Evolutionary conservation across 768 basidiomycete species (phyloP), one percentile per base, ranked within the genome.

Genomic region (Phlebiopsis gigantea): DNA sequence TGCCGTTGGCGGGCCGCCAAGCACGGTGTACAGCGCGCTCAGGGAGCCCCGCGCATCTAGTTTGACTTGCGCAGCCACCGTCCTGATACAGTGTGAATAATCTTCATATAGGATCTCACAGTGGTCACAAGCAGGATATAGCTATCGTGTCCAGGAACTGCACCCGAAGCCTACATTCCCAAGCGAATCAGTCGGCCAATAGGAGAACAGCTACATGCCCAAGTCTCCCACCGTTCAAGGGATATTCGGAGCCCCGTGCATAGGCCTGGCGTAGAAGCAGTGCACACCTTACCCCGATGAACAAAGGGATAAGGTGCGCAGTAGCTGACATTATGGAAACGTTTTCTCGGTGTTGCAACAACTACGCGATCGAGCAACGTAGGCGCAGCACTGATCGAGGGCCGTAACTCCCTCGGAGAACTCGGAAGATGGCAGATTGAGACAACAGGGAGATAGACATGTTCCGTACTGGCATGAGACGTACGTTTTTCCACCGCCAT

Each of bases 351-450:
- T 17, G 34, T 39, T 39, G 48, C 22, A 42, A 51, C 49, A 44
- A 34, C 17, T 54, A 41, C 39, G 50, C 42, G 56, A 57, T 57
- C 55, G 55, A 56, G 26, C 12, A 30, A 22, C n/a, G 45, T 41
- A n/a, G 25, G 49, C 56, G 56, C 56, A 57, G 56, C 56, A 57
- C 3, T 43, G 49, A 56, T 56, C 48, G 56, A 51, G 25, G 53
- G 24, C 48, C 17, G 26, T 22, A 31, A 29, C 10, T 22, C 17
- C 42, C 46, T 44, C 47, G 48, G 47, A 3, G 15, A 3, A 24
- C 42, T 31, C 49, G 49, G 56, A 7, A 28, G 42, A 44, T 48
- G 17, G 17, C 29, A 21, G 2, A 51, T 12, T 25, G 24, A 17
- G n/a, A 28, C n/a, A 19, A 31, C 30, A 22, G 24, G 21, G 48